Evolutionary conservation across 2,329 filamentous ascomycete genomes (phyloP).

Genomic region (Cordyceps cicadae): DNA sequence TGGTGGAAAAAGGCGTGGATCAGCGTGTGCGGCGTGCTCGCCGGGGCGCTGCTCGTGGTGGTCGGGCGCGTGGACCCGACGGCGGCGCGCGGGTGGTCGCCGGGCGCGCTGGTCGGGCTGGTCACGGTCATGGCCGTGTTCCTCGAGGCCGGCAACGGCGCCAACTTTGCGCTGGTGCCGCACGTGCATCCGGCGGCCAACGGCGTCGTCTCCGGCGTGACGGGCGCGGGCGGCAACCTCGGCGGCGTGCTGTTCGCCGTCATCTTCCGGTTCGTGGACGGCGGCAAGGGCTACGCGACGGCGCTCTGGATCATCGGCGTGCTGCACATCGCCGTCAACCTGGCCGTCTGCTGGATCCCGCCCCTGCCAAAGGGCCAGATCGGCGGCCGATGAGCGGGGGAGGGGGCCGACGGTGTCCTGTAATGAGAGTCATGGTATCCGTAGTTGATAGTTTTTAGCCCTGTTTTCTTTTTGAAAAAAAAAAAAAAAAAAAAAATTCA

Average conservation of each 20-base stretch:
- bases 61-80: conserved; percentile 58
- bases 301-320: conserved; percentile 77
- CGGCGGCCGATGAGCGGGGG: conserved; percentile 14
- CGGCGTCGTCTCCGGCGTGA: conserved; percentile 66
- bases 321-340: conserved; percentile 62
- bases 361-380: conserved; percentile 44
- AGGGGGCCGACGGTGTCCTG: conserved; percentile 12
- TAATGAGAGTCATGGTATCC: neutral
- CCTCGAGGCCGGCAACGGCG: conserved; percentile 75
- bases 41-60: conserved; percentile 52
- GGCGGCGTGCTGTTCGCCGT: conserved; percentile 75
- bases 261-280: conserved; percentile 67
- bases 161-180: conserved; percentile 78
- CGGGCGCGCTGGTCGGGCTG: conserved; percentile 63
- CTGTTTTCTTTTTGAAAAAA: neutral
- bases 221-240: conserved; percentile 74
- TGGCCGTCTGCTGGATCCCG: conserved; percentile 49
- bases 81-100: conserved; percentile 29
- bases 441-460: neutral
- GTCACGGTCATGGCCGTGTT: conserved; percentile 73
- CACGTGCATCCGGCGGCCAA: conserved; percentile 81
- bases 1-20: conserved; percentile 40
- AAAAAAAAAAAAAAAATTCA: neutral
- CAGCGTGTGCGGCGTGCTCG: conserved; percentile 45
- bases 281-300: conserved; percentile 57